Conservation (phyloP, 352 stramenopile species). For the Phytophthora constricta region DNA sequence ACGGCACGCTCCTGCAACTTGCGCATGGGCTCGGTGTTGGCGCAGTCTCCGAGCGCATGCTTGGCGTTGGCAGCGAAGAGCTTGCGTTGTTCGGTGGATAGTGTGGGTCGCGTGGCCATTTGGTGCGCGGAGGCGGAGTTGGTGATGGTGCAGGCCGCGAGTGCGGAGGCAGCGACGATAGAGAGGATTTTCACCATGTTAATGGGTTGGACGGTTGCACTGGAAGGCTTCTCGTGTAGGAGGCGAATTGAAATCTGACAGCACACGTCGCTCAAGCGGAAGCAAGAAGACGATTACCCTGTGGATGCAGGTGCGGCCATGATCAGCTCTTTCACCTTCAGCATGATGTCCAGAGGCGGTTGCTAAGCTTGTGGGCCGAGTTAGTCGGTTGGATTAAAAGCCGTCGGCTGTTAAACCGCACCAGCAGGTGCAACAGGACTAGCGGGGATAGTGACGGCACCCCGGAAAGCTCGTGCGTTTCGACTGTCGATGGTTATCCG, state of each 20-base stretch:
- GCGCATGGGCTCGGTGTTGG: slow-evolving; percentile 1
- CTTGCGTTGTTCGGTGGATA: slow-evolving; percentile 19
- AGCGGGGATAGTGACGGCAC: not conserved
- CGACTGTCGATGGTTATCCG: not conserved
- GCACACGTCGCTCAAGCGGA: too few species aligned
- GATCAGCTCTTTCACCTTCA: too few species aligned
- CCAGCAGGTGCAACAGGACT: not conserved
- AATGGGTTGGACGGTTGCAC: not conserved
- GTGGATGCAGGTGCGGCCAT: too few species aligned
- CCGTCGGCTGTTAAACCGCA: not conserved
- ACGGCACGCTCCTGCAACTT: slow-evolving; percentile 25
- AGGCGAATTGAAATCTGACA: not conserved
- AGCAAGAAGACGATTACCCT: too few species aligned
- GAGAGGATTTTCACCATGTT: slow-evolving; percentile 22
- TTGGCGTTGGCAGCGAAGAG: slow-evolving; percentile 19
- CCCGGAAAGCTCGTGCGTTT: slow-evolving; percentile 2
- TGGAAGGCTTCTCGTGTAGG: not conserved
- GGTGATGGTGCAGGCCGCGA: slow-evolving; percentile 7
- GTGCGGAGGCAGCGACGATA: slow-evolving; percentile 6
- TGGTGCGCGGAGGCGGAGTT: slow-evolving; percentile 10
- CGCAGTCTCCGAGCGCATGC: slow-evolving; percentile 9
- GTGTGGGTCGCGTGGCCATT: not conserved
- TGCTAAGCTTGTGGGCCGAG: too few species aligned
- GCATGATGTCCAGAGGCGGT: not conserved
- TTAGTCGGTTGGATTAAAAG: not conserved